Evolutionary conservation across 805 yeast species (phyloP).

Genomic region (Ogataea philodendri): DNA sequence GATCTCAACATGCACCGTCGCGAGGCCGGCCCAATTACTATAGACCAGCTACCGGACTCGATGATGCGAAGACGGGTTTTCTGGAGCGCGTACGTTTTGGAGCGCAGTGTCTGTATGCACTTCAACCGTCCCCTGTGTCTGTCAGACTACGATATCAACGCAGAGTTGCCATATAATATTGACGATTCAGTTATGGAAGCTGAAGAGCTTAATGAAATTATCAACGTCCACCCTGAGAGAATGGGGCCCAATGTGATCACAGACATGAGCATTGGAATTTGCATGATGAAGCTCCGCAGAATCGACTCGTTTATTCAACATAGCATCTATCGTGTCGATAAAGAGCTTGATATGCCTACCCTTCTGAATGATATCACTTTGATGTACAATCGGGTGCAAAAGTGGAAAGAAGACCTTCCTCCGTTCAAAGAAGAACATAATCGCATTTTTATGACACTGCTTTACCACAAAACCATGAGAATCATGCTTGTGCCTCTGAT

Average conservation of each 20-base stretch:
- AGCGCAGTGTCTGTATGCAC: slow-evolving; percentile 46
- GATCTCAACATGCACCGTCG: slow-evolving; percentile 23
- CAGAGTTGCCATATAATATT: slow-evolving; percentile 38
- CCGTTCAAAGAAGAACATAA: slow-evolving; percentile 16
- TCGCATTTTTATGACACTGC: slow-evolving; percentile 15
- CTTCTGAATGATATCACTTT: slow-evolving; percentile 13
- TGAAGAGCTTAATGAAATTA: slow-evolving; percentile 19
- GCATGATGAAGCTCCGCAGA: slow-evolving; percentile 17
- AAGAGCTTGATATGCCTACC: slow-evolving; percentile 9
- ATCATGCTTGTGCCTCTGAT: slow-evolving; percentile 21
- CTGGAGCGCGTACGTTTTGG: slow-evolving; percentile 50
- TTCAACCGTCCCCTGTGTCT: slow-evolving; percentile 49
- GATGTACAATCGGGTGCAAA: slow-evolving; percentile 13
- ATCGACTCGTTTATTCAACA: slow-evolving; percentile 23
- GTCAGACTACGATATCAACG: slow-evolving; percentile 49
- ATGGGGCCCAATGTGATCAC: slow-evolving; percentile 17
- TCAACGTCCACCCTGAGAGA: slow-evolving; percentile 20
- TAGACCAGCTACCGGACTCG: slow-evolving; percentile 15
- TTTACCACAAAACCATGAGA: slow-evolving; percentile 23
- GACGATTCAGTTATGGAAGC: slow-evolving; percentile 19
- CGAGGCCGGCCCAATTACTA: slow-evolving; percentile 12
- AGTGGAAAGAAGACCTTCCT: slow-evolving; percentile 21
- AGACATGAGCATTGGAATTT: slow-evolving; percentile 18
- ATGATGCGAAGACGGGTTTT: slow-evolving; percentile 34
- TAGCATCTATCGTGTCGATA: slow-evolving; percentile 23